phyloP scores from a whole-genome alignment of 129 eudicot species.

The Oenanthe sinensis region DNA sequence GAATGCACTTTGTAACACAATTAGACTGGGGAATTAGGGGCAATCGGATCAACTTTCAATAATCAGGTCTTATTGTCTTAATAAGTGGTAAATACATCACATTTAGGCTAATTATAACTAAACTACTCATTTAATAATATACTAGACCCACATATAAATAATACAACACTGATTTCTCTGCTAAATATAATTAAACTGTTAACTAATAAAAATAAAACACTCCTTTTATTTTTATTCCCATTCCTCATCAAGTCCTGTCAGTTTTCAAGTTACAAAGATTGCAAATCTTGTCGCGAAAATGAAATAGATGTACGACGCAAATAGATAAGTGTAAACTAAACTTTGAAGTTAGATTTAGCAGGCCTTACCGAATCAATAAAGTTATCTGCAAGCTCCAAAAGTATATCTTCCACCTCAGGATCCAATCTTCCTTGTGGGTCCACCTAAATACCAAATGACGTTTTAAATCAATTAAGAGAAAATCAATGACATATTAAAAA shows the following conservation, averaged over 20 bases:
- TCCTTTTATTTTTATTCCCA: no score
- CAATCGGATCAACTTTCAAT: no score
- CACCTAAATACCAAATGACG: slow-evolving; percentile 36
- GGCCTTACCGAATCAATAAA: slow-evolving; percentile 81
- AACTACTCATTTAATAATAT: no score
- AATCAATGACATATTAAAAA: not conserved
- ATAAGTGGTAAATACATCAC: no score
- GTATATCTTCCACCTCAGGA: slow-evolving; percentile 84
- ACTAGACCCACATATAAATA: no score
- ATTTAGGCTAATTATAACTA: no score
- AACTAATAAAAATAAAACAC: no score
- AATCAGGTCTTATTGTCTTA: no score
- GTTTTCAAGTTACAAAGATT: not conserved
- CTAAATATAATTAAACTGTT: no score
- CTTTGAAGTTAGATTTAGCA: not conserved
- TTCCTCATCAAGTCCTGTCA: not conserved
- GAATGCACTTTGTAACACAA: slow-evolving; percentile 1
- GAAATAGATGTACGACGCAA: not conserved
- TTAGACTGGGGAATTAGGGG: not conserved
- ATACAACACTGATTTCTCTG: no score
- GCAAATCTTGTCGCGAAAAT: not conserved
- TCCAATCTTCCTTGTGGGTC: slow-evolving; percentile 59
- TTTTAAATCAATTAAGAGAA: not conserved
- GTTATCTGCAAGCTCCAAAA: slow-evolving; percentile 76
- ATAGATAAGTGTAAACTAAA: not conserved